phyloP scores from a whole-genome alignment of 164 flowering plant species.

The Malania oleifera region DNA sequence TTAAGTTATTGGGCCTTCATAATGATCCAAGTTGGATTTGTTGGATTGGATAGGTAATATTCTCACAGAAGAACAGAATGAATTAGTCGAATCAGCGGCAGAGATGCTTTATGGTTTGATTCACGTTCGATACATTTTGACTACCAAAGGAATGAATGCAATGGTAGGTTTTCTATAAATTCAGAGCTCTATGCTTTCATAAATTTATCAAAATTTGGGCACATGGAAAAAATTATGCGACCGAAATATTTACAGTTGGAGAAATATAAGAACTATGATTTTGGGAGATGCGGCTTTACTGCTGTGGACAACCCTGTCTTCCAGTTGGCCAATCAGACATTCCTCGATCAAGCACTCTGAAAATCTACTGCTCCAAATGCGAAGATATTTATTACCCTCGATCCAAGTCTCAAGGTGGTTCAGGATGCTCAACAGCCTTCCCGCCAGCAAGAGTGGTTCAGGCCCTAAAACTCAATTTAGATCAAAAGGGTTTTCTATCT shows the following conservation, averaged over 20 bases:
- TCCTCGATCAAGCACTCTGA: conserved; percentile 6
- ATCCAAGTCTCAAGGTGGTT: conserved; percentile 5
- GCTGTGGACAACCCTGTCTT: conserved; percentile 5
- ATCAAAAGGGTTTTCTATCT: conserved; percentile 20
- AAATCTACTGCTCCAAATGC: conserved; percentile 7
- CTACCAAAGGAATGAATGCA: no score
- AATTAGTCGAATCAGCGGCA: no score
- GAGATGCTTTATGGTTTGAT: no score
- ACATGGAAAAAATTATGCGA: no score
- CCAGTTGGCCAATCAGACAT: conserved; percentile 7
- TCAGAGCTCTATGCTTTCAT: no score
- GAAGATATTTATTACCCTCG: conserved; percentile 6
- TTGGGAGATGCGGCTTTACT: conserved; percentile 9
- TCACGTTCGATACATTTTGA: no score
- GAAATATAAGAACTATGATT: conserved; percentile 6
- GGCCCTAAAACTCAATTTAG: conserved; percentile 40
- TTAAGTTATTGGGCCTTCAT: no score
- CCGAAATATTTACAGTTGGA: not conserved
- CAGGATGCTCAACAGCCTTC: conserved; percentile 62
- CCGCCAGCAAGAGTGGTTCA: conserved; percentile 69
- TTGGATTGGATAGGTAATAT: no score
- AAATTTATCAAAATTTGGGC: no score
- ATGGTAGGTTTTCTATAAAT: no score
- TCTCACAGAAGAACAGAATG: no score
- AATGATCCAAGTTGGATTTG: no score